Percentiles rank a stretch among this genome's conserved stretches.
Conservation (phyloP, 208 protist genomes). For the Phytomonas francai region DNA sequence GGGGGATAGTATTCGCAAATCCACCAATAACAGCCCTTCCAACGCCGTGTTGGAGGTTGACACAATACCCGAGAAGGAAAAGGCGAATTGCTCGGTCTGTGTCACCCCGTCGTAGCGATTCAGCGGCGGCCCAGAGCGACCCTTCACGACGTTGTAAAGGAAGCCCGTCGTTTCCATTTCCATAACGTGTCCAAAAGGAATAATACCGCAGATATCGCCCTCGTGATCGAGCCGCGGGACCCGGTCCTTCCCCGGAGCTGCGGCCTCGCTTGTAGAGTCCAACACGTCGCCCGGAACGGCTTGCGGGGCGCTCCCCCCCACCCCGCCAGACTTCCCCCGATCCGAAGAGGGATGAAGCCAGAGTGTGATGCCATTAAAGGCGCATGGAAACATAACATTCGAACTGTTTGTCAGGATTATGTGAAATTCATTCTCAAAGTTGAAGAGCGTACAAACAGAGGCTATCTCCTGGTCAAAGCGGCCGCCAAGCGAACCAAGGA, state of each 20-base stretch:
- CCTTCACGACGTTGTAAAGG: slow-evolving; percentile 61
- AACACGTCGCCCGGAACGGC: slow-evolving; percentile 9
- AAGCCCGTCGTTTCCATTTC: slow-evolving; percentile 70
- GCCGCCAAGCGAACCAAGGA: slow-evolving; percentile 59
- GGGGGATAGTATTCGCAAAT: slow-evolving; percentile 23
- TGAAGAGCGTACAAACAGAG: slow-evolving; percentile 23
- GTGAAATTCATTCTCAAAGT: slow-evolving; percentile 24
- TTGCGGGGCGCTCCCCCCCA: too few species aligned
- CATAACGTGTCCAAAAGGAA: slow-evolving; percentile 40
- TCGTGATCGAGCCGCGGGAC: neutral
- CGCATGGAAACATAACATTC: slow-evolving; percentile 68
- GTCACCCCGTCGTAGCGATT: slow-evolving; percentile 35
- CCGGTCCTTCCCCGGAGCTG: neutral
- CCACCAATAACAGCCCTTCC: slow-evolving; percentile 41
- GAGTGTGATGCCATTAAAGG: slow-evolving; percentile 59
- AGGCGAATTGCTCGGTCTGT: slow-evolving; percentile 24
- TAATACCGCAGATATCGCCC: slow-evolving; percentile 39
- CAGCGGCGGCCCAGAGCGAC: slow-evolving; percentile 7
- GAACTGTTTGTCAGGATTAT: slow-evolving; percentile 28
- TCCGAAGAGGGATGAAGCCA: slow-evolving; percentile 16
- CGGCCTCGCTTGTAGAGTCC: slow-evolving; percentile 1
- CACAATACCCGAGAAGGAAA: slow-evolving; percentile 51
- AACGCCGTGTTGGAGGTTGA: slow-evolving; percentile 47
- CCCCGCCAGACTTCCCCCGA: too few species aligned
- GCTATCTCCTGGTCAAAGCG: slow-evolving; percentile 74